These are phyloP conservation scores for Eimeria nieschulzi DNA, from an alignment of 169 alveolate genomes.

Conservation along the genomic window DNA sequence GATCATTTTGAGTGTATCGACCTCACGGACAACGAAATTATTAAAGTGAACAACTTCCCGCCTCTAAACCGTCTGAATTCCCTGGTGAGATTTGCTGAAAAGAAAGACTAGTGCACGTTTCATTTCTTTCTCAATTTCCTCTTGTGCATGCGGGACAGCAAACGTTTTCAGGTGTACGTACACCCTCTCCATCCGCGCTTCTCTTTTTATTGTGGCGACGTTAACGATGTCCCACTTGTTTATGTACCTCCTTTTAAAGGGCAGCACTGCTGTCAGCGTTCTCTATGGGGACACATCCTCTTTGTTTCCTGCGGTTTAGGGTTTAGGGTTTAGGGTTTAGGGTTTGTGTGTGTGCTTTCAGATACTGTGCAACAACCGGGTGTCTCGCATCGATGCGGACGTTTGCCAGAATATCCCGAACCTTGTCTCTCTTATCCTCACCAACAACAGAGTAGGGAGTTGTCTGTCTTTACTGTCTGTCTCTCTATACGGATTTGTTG, in stretches of 20 bases:
- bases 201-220: too few species aligned
- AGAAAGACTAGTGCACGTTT: background rate
- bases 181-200: too few species aligned
- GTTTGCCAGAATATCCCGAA: conserved; percentile 83
- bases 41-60: conserved; percentile 88
- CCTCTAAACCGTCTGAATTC: conserved; percentile 86
- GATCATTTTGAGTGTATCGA: conserved; percentile 92
- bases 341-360: conserved; percentile 25
- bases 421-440: conserved; percentile 87
- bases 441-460: conserved; percentile 87
- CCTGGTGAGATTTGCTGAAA: conserved; percentile 78
- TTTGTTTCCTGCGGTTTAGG: background rate
- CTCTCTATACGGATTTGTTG: too few species aligned
- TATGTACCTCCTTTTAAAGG: too few species aligned
- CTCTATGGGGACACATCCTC: too few species aligned
- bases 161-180: too few species aligned
- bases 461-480: background rate
- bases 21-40: conserved; percentile 90
- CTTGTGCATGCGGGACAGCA: too few species aligned
- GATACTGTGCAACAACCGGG: conserved; percentile 85
- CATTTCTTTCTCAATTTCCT: too few species aligned
- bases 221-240: too few species aligned
- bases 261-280: too few species aligned
- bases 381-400: conserved; percentile 84
- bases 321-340: conserved; percentile 11